phyloP scores from a whole-genome alignment of 495 filamentous ascomycete genomes.

The Poronia punctata region DNA sequence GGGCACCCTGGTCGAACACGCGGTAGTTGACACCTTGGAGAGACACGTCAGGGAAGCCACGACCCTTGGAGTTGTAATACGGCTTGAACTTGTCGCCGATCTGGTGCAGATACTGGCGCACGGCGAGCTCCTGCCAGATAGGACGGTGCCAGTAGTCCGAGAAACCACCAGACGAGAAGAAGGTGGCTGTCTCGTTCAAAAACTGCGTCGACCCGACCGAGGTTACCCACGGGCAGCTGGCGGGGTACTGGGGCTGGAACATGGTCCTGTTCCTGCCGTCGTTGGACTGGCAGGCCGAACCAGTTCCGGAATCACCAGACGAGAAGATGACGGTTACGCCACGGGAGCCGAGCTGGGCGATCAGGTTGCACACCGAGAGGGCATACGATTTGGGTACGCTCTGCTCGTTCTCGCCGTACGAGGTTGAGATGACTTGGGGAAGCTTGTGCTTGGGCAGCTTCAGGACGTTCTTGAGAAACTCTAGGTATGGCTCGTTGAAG shows the following conservation, averaged over 20 bases:
- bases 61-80: constrained; percentile 46
- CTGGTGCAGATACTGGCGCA: constrained; percentile 45
- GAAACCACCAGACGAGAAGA: constrained; percentile 60
- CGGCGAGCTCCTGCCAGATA: constrained; percentile 49
- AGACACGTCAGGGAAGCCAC: constrained; percentile 52
- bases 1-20: constrained; percentile 17
- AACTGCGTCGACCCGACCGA: constrained; percentile 56
- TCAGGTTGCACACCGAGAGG: constrained; percentile 53
- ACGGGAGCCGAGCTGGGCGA: constrained; percentile 57
- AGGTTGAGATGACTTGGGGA: constrained; percentile 61
- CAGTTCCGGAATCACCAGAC: constrained; percentile 63
- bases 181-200: constrained; percentile 45
- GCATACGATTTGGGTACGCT: constrained; percentile 59
- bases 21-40: constrained; percentile 49
- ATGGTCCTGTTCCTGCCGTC: constrained; percentile 55
- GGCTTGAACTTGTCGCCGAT: constrained; percentile 35
- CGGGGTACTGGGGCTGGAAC: constrained; percentile 64
- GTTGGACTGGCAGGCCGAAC: constrained; percentile 56
- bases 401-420: constrained; percentile 73
- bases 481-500: constrained; percentile 66
- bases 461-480: constrained; percentile 50
- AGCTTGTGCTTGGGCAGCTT: constrained; percentile 32
- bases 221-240: constrained; percentile 65
- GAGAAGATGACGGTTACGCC: constrained; percentile 63
- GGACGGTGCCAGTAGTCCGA: constrained; percentile 55